Percentiles rank a stretch among this genome's conserved stretches.
phyloP scores from a whole-genome alignment of 2,329 filamentous ascomycete genomes.

The Catunica adiposa region DNA sequence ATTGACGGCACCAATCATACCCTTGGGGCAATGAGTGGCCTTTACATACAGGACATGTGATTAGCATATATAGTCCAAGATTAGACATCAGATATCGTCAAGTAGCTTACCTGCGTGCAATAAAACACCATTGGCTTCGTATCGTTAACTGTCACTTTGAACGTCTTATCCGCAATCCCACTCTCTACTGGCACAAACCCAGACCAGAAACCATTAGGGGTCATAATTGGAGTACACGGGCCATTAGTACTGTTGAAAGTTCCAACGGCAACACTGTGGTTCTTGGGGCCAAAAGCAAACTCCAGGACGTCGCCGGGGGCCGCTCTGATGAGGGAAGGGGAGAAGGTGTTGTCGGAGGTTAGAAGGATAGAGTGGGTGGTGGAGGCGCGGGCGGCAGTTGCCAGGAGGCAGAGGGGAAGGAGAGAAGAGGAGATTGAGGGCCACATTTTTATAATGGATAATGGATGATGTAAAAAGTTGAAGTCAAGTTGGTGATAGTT shows the following conservation, averaged over 20 bases:
- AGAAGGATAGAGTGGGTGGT: constrained; percentile 25
- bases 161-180: constrained; percentile 15
- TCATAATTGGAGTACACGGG: constrained; percentile 27
- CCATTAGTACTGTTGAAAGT: constrained; percentile 21
- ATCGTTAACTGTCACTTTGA: constrained; percentile 19
- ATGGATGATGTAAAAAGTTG: too few relatives aligned
- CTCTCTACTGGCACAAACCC: constrained; percentile 23
- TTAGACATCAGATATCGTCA: not conserved
- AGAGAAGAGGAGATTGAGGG: not conserved
- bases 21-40: constrained; percentile 19
- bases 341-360: constrained; percentile 26
- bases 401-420: not conserved
- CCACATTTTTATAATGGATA: not conserved
- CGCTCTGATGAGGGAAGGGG: constrained; percentile 28
- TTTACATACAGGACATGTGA: too few relatives aligned
- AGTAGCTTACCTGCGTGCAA: constrained; percentile 16
- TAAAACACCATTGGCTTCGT: constrained; percentile 21
- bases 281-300: constrained; percentile 36
- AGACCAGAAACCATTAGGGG: constrained; percentile 27
- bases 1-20: constrained; percentile 22
- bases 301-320: constrained; percentile 32
- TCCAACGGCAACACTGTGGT: constrained; percentile 33
- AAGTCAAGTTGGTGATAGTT: too few relatives aligned
- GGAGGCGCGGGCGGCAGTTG: constrained; percentile 6
- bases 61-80: too few relatives aligned